A percentile compares a stretch with the other conserved stretches of the same genome.
Evolutionary conservation across 352 stramenopile species (phyloP).

Genomic region (Phytopythium vexans): DNA sequence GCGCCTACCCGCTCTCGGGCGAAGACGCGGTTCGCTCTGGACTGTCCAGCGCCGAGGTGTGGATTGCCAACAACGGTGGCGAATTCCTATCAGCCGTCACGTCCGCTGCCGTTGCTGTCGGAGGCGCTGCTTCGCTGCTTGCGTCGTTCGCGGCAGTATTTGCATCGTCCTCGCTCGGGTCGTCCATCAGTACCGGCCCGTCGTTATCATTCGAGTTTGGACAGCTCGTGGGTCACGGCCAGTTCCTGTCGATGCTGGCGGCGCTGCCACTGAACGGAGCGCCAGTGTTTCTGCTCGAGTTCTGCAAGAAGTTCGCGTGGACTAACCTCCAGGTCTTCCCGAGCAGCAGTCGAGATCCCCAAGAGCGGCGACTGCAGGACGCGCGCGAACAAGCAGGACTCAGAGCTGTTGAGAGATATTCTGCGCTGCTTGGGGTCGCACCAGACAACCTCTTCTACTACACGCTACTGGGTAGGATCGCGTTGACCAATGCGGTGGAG

Average conservation of each 20-base stretch:
- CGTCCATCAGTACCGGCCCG: constrained; percentile 8
- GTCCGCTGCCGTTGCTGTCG: constrained; percentile 28
- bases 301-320: constrained; percentile 47
- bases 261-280: constrained; percentile 35
- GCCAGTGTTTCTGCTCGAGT: constrained; percentile 43
- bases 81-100: constrained; percentile 21
- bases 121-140: constrained; percentile 15
- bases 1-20: constrained; percentile 31
- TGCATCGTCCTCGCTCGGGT: constrained; percentile 4
- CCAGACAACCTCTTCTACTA: constrained; percentile 50
- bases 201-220: constrained; percentile 26
- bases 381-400: too few species aligned
- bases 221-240: constrained; percentile 34
- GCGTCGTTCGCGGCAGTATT: constrained; percentile 9
- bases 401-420: too few species aligned
- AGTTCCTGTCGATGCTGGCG: constrained; percentile 49
- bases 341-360: too few species aligned
- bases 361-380: too few species aligned
- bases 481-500: too few species aligned
- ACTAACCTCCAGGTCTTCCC: constrained; percentile 51
- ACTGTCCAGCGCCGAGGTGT: constrained; percentile 31
- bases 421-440: constrained; percentile 18
- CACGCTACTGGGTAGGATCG: constrained; percentile 23
- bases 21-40: constrained; percentile 11
- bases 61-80: constrained; percentile 41